These are phyloP conservation scores for Ogataea henricii DNA, from an alignment of 805 yeast genomes.

Conservation along the genomic window DNA sequence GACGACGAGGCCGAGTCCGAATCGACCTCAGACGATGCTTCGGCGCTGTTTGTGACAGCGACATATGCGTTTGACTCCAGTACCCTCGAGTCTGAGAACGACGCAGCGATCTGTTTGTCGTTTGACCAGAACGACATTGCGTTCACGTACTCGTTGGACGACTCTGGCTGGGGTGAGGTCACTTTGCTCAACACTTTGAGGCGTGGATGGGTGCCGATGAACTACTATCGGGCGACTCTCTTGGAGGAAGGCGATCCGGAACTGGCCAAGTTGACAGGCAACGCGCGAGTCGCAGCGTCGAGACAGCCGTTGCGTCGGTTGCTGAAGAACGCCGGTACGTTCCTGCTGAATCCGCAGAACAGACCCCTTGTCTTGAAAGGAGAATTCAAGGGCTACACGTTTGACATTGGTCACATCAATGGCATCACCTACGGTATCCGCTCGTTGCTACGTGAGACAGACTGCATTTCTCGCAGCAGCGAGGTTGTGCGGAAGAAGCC, in stretches of 20 bases:
- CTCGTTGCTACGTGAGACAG: constrained; percentile 60
- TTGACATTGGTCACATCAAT: constrained; percentile 59
- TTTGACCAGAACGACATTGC: constrained; percentile 71
- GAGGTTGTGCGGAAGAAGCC: constrained; percentile 66
- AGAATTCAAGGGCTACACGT: constrained; percentile 46
- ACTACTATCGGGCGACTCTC: constrained; percentile 57
- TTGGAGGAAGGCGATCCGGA: constrained; percentile 22
- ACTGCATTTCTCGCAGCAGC: constrained; percentile 74
- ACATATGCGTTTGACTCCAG: constrained; percentile 38
- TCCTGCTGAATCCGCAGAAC: constrained; percentile 63
- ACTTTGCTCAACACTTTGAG: constrained; percentile 61
- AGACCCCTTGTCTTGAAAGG: constrained; percentile 39
- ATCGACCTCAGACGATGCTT: constrained; percentile 34
- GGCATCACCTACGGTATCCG: constrained; percentile 75
- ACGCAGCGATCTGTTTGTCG: constrained; percentile 71
- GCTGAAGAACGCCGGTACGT: constrained; percentile 64
- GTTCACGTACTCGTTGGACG: constrained; percentile 75
- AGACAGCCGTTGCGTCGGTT: constrained; percentile 56
- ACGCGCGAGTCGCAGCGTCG: constrained; percentile 39
- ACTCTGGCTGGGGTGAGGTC: constrained; percentile 88
- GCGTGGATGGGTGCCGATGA: constrained; percentile 87
- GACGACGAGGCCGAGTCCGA: constrained; percentile 20
- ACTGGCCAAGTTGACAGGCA: constrained; percentile 5
- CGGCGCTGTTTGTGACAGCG: constrained; percentile 40
- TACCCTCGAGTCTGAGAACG: constrained; percentile 62